A percentile compares a stretch with the other conserved stretches of the same genome.
phyloP scores from a whole-genome alignment of 2,329 filamentous ascomycete genomes.

The Alternaria arbusti region DNA sequence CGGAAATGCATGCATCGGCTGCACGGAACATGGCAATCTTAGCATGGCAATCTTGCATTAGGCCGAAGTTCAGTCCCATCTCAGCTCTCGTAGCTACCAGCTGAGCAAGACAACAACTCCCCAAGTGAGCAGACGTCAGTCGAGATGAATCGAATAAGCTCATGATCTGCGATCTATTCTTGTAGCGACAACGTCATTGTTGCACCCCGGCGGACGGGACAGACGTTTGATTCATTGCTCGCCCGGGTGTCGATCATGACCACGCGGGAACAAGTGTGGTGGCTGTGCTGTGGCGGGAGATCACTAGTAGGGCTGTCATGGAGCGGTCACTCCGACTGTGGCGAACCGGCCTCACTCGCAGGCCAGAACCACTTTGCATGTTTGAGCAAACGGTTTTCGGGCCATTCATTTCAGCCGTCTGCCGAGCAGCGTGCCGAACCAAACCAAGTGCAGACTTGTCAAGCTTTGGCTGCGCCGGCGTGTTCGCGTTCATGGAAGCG shows the following conservation, averaged over 20 bases:
- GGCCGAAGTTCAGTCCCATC: background rate
- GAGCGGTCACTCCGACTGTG: conserved; percentile 36
- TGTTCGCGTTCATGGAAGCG: conserved; percentile 10
- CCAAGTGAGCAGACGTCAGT: background rate
- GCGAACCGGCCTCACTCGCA: conserved; percentile 27
- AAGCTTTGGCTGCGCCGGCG: conserved; percentile 11
- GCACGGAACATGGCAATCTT: conserved; percentile 17
- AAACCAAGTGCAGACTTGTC: conserved; percentile 10
- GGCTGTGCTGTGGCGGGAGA: conserved; percentile 36
- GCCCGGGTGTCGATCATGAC: conserved; percentile 18
- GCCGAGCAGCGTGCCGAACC: conserved; percentile 18
- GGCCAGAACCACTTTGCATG: conserved; percentile 8
- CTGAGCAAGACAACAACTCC: background rate
- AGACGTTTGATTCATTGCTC: conserved; percentile 5
- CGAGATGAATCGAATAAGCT: background rate
- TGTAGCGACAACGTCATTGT: conserved; percentile 5
- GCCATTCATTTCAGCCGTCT: conserved; percentile 11
- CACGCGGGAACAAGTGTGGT: conserved; percentile 13
- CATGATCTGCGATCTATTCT: conserved; percentile 10
- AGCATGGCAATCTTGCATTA: conserved; percentile 3
- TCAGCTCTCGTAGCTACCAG: background rate
- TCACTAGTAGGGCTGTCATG: conserved; percentile 9
- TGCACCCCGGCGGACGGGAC: conserved; percentile 13
- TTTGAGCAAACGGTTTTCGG: conserved; percentile 21
- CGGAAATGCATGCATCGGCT: conserved; percentile 13